Conservation (phyloP, 768 basidiomycete genomes). For the Termitomyces sp. region DNA sequence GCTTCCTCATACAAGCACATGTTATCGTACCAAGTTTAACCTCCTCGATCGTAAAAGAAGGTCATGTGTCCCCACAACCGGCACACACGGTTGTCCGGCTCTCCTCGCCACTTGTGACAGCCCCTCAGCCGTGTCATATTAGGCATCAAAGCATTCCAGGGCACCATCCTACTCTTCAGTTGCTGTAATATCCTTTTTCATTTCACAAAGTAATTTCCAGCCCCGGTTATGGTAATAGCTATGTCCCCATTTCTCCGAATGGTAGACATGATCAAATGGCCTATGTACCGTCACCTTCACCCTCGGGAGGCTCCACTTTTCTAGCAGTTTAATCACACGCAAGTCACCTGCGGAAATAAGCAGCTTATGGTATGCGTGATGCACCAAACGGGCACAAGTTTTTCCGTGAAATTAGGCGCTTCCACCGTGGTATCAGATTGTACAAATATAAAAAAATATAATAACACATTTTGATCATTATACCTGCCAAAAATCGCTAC, state of each 20-base stretch:
- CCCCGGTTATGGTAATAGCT: not conserved
- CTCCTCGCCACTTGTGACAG: not conserved
- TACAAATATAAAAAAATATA: not conserved
- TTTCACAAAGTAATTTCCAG: not conserved
- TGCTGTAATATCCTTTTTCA: not conserved
- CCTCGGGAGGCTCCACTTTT: not conserved
- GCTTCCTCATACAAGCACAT: not conserved
- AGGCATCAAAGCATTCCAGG: not conserved
- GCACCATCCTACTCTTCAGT: not conserved
- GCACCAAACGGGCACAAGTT: not conserved
- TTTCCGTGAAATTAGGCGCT: not conserved
- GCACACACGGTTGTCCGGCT: conserved; percentile 1
- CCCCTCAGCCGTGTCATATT: not conserved
- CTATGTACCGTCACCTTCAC: not conserved
- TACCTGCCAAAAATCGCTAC: not conserved
- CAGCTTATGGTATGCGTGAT: not conserved
- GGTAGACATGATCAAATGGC: conserved; percentile 8
- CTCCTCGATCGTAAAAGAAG: conserved; percentile 1
- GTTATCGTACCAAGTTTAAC: conserved; percentile 12
- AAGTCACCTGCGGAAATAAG: not conserved
- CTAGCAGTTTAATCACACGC: not conserved
- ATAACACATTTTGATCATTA: not conserved
- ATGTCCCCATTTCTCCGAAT: conserved; percentile 9
- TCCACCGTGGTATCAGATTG: not conserved
- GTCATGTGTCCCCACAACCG: conserved; percentile 11